Percentiles rank a stretch among this genome's conserved stretches.
These are phyloP conservation scores for Trichocladium antarcticum DNA, from an alignment of 495 filamentous ascomycete species.

Conservation along the genomic window DNA sequence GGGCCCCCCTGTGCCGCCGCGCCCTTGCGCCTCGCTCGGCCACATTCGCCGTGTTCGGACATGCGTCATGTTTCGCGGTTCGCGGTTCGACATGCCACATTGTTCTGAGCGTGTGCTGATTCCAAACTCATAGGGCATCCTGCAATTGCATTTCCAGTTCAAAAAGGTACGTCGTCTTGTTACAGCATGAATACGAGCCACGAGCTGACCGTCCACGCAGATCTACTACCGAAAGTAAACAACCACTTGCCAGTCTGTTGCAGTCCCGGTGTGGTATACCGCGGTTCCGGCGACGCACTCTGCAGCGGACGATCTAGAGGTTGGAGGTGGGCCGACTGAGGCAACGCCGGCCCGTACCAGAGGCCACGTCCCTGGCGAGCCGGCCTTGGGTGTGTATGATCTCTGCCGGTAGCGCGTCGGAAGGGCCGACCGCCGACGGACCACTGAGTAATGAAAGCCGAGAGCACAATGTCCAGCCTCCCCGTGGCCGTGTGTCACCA, in stretches of 20 bases:
- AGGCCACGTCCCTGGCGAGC: constrained; percentile 5
- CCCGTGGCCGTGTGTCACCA: constrained; percentile 8
- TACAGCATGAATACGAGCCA: not conserved
- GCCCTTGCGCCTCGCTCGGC: constrained; percentile 4
- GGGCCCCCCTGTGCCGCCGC: constrained; percentile 3
- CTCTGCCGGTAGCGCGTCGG: constrained; percentile 7
- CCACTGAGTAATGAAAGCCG: constrained; percentile 8
- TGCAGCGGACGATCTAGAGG: not conserved
- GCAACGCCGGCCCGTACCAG: constrained; percentile 7
- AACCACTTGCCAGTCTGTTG: not conserved
- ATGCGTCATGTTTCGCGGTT: not conserved
- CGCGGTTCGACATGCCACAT: constrained; percentile 2
- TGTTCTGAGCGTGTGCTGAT: not conserved
- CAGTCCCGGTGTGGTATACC: not conserved
- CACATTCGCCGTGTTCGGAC: not conserved
- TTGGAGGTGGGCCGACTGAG: constrained; percentile 1
- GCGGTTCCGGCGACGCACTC: not conserved
- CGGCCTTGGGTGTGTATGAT: constrained; percentile 9
- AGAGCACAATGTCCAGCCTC: constrained; percentile 5
- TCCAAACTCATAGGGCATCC: constrained; percentile 57
- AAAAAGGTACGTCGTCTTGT: constrained; percentile 51
- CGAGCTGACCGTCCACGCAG: constrained; percentile 38
- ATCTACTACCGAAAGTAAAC: constrained; percentile 56
- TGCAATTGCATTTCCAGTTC: constrained; percentile 97
- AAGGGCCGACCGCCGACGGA: constrained; percentile 8